Conservation (phyloP, 2,329 filamentous ascomycete genomes). For the Apiospora arundinis region DNA sequence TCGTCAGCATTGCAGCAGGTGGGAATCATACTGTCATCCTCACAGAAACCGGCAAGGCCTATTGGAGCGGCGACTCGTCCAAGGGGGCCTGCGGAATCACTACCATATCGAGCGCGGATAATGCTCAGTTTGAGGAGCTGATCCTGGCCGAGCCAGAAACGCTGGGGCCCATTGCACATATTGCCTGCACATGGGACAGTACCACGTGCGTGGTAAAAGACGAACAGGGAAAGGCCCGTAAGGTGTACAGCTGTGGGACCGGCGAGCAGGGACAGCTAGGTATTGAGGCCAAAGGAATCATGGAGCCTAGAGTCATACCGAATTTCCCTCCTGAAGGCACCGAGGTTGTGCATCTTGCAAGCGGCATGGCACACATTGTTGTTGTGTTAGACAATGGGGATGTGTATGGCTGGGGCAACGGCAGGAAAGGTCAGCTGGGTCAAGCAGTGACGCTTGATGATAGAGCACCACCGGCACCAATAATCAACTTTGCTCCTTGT, state of each 20-base stretch:
- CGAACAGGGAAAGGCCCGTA: constrained; percentile 47
- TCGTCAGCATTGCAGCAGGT: constrained; percentile 62
- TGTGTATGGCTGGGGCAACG: constrained; percentile 87
- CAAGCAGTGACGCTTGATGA: constrained; percentile 44
- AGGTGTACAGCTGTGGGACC: constrained; percentile 68
- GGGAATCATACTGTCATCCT: constrained; percentile 88
- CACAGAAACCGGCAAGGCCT: constrained; percentile 63
- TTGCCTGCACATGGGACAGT: constrained; percentile 81
- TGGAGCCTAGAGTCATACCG: constrained; percentile 50
- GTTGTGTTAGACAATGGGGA: constrained; percentile 76
- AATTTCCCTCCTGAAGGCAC: constrained; percentile 68
- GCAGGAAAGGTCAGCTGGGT: constrained; percentile 85
- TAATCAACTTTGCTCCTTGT: constrained; percentile 23
- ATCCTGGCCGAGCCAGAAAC: constrained; percentile 42
- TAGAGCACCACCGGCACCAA: constrained; percentile 22
- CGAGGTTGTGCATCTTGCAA: constrained; percentile 68
- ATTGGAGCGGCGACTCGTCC: constrained; percentile 67
- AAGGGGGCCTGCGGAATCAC: constrained; percentile 61
- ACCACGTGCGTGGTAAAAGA: constrained; percentile 66
- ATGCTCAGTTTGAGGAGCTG: constrained; percentile 48
- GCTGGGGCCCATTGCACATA: constrained; percentile 43
- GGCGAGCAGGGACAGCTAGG: constrained; percentile 78
- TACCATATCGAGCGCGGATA: constrained; percentile 33
- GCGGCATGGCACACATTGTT: constrained; percentile 80
- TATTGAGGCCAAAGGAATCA: constrained; percentile 29